Evolutionary conservation across 1,284 basidiomycete species (phyloP), one percentile per base, ranked within the genome.

Genomic region (Garcileccinum viscosum): DNA sequence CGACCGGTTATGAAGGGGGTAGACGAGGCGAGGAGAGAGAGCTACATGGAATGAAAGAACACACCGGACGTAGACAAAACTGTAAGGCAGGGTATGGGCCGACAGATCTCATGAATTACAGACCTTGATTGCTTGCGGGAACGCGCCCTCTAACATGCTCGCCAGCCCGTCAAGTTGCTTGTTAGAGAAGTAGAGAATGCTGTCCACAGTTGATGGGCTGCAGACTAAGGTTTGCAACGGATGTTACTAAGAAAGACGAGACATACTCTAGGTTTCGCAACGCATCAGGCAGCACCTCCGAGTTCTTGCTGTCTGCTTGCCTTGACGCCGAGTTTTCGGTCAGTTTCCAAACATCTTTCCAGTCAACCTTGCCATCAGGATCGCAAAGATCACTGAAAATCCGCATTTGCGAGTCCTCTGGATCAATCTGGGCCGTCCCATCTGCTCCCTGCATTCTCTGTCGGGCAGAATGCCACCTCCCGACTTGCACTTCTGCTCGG

Each of bases 1-100:
- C 92, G 84, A 14, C 93, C 94, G 0, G 94, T 96, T 27, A 95
- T 84, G 78, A 97, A 97, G 0, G 95, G 95, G 0, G 95, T 97
- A 0, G 93, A 91, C 0, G 94, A 86, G 0, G 90, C 91, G 17
- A 93, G 79, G 27, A 95, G 84, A 19, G 94, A 94, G 44, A 94
- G 80, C 90, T 94, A 73, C 17, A 42, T 40, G 33, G 32, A 32
- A 59, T 56, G 12, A 44, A 68, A 42, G 68, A 47, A 73, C 67
- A 66, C 17, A 59, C 1, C 35, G 14, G 27, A 22, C 37, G 62
- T 19, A 62, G 8, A 67, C 2, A 37, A 44, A 8, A 30, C 3
- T 24, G 37, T 62, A 22, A 69, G 62, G 62, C 12, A 60, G 37
- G 33, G 27, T 53, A 68, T 44, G n/a, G 35, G 33, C 11, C 12